Conservation (phyloP, 352 stramenopile genomes). For the Globisporangium emineosum region DNA sequence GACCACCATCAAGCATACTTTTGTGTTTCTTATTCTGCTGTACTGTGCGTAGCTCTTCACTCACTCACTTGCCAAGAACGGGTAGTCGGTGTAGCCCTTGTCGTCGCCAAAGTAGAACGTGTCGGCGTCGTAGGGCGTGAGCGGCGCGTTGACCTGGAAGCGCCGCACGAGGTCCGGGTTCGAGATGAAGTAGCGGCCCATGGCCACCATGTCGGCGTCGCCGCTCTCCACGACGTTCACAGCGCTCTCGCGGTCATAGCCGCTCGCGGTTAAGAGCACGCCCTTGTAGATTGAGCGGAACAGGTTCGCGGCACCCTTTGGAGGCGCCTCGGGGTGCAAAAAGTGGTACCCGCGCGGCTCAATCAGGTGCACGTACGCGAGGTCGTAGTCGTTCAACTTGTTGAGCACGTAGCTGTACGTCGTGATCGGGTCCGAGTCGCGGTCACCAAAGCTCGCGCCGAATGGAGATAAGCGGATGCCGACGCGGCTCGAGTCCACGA, state of each 20-base stretch:
- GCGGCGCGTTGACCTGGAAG: slow-evolving; percentile 23
- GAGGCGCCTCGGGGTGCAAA: slow-evolving; percentile 25
- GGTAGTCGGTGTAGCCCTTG: slow-evolving; percentile 36
- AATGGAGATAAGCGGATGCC: slow-evolving; percentile 49
- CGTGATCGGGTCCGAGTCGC: slow-evolving; percentile 40
- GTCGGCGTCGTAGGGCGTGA: slow-evolving; percentile 26
- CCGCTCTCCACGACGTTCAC: slow-evolving; percentile 25
- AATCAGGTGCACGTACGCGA: slow-evolving; percentile 61
- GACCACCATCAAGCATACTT: neutral
- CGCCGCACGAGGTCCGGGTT: slow-evolving; percentile 48
- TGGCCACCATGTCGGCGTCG: slow-evolving; percentile 37
- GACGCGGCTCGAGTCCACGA: slow-evolving; percentile 30
- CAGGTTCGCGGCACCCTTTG: slow-evolving; percentile 38
- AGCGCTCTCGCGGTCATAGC: slow-evolving; percentile 28
- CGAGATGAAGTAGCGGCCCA: slow-evolving; percentile 48
- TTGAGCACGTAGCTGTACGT: slow-evolving; percentile 52
- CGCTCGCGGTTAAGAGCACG: slow-evolving; percentile 33
- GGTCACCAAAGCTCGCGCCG: slow-evolving; percentile 44
- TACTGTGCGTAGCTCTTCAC: neutral
- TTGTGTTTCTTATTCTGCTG: neutral
- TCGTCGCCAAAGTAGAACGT: slow-evolving; percentile 29
- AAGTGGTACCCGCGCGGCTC: slow-evolving; percentile 52
- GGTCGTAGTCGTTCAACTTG: slow-evolving; percentile 51
- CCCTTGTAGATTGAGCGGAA: slow-evolving; percentile 43
- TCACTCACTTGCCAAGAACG: slow-evolving; percentile 11